A percentile compares a stretch with the other conserved stretches of the same genome.
Conservation (phyloP, 768 basidiomycete species). For the Pilatotrama ljubarskyi region DNA sequence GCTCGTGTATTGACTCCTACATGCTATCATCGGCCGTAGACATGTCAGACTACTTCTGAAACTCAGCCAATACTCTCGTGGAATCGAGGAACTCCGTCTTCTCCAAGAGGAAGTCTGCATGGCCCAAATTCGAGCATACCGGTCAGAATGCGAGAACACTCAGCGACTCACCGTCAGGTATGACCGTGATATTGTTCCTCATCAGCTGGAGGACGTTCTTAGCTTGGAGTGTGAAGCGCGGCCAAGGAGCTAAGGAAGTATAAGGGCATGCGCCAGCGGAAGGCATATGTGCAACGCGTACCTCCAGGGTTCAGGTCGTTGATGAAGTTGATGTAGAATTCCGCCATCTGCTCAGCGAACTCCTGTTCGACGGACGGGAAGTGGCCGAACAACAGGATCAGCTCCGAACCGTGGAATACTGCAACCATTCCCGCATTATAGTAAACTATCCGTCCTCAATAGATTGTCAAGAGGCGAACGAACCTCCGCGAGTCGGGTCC, state of each 20-base stretch:
- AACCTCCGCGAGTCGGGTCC: slow-evolving; percentile 48
- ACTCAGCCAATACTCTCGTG: slow-evolving; percentile 41
- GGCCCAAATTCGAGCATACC: not conserved
- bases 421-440: not conserved
- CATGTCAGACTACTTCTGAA: slow-evolving; percentile 40
- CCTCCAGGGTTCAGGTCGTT: slow-evolving; percentile 56
- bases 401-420: slow-evolving; percentile 54
- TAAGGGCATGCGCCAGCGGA: not conserved
- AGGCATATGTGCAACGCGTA: slow-evolving; percentile 30
- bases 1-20: not conserved
- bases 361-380: slow-evolving; percentile 45
- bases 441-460: not conserved
- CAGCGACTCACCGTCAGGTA: slow-evolving; percentile 48
- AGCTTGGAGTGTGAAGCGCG: slow-evolving; percentile 38
- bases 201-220: slow-evolving; percentile 49
- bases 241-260: slow-evolving; percentile 44
- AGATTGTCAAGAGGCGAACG: slow-evolving; percentile 16
- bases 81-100: slow-evolving; percentile 47
- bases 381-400: slow-evolving; percentile 49
- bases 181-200: slow-evolving; percentile 52
- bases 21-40: not conserved
- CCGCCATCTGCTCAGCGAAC: slow-evolving; percentile 49
- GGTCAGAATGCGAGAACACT: not conserved
- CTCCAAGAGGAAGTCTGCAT: slow-evolving; percentile 43
- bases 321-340: slow-evolving; percentile 59